A percentile compares a stretch with the other conserved stretches of the same genome.
Conservation (phyloP, 116 monocot species). For the Papilionanthe hybrid region DNA sequence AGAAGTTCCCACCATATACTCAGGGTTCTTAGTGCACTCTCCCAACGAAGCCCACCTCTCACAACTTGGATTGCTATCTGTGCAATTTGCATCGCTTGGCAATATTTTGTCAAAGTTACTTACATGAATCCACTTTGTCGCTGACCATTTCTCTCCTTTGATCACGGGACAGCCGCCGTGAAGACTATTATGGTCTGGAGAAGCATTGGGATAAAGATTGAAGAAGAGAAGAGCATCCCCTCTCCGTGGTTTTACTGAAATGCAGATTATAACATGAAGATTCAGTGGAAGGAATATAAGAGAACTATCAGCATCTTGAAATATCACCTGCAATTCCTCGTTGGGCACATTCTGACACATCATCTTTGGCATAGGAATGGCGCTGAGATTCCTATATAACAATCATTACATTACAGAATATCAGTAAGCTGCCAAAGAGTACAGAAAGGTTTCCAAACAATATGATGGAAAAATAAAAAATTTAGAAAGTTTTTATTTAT, state of each 20-base stretch:
- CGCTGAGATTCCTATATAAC: constrained; percentile 5
- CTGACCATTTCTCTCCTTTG: constrained; percentile 95
- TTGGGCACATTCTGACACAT: constrained; percentile 77
- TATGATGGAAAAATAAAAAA: not conserved
- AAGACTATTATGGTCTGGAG: constrained; percentile 59
- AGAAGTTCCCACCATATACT: constrained; percentile 82
- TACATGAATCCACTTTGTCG: constrained; percentile 99
- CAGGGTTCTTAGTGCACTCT: constrained; percentile 84
- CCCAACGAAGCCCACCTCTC: constrained; percentile 79
- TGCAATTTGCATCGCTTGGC: constrained; percentile 35
- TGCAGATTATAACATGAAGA: not conserved
- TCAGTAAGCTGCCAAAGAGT: not conserved
- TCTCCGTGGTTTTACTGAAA: constrained; percentile 76
- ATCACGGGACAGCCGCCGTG: constrained; percentile 93
- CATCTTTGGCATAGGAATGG: constrained; percentile 24
- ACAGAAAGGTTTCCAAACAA: not conserved
- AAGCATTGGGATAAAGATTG: constrained; percentile 75
- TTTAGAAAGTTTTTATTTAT: not conserved
- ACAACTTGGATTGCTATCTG: constrained; percentile 62
- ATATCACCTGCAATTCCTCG: constrained; percentile 70
- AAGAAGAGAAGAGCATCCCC: constrained; percentile 97
- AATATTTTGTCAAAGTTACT: constrained; percentile 60
- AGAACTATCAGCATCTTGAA: not conserved
- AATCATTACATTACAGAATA: not conserved
- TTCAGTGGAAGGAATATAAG: not conserved